Base-by-base conservation (phyloP, 1,139 yeast species). In the Taphrina populina region DNA sequence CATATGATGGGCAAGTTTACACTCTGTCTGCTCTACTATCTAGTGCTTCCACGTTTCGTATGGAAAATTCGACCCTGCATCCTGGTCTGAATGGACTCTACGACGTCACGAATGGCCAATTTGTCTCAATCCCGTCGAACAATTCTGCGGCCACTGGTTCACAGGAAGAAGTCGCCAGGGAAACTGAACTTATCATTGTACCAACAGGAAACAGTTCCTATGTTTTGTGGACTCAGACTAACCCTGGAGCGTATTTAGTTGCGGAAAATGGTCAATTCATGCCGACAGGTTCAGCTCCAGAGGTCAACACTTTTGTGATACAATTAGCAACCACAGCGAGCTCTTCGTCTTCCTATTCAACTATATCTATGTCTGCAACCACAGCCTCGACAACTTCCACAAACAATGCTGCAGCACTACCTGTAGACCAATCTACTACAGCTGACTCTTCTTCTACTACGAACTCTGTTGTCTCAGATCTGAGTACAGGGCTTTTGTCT, bases 141-240 rank as follows among this genome's bases (percentile, higher is more conserved):
- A 13, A 30, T 10, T 34, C 41, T 2, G 34, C 43, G n/a, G 52
- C 43, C 19, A 46, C 34, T 21, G 43, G 34, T 4, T 33, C 41
- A 6, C 6, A 5, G 8, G 15, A 10, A 6, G 17, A 43, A 19
- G 27, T 43, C 26, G 17, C 47, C 8, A 10, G 47, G 20, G 37
- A 43, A 20, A 43, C 47, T 7, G 47, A 43, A 13, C 13, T 43
- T 17, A 4, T 43, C 15, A 30, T 43, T 5, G 19, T 43, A n/a
- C 47, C 47, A 6, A 29, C 20, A 8, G 47, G 47, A 10, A 19
- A 24, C 8, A 24, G 15, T 10, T n/a, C 13, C 8, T 43, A 43
- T 20, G 47, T 30, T 6, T 19, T 43, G 11, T 43, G 47, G 47
- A 43, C 47, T 10, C 47, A 43, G 29, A 43, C 35, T 15, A 43